Conservation (phyloP, 352 stramenopile species). For the Aphanomyces invadans region DNA sequence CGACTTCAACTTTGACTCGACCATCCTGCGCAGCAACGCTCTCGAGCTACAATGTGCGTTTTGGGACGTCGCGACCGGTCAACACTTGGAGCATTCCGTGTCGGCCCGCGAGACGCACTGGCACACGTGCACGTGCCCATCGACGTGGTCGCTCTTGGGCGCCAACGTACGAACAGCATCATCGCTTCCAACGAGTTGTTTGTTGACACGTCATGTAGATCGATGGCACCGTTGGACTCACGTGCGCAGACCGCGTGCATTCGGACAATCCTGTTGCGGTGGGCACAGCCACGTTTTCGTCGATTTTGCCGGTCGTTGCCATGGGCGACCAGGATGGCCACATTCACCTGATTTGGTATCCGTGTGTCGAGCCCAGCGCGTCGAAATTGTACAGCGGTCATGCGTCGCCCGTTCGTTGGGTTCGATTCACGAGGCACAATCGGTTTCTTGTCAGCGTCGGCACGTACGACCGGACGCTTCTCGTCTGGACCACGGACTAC, state of each 20-base stretch:
- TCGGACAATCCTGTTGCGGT: not conserved
- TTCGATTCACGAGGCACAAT: slow-evolving; percentile 14
- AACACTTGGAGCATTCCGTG: slow-evolving; percentile 18
- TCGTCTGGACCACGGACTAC: slow-evolving; percentile 20
- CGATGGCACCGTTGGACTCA: not conserved
- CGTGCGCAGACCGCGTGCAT: slow-evolving; percentile 20
- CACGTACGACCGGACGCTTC: slow-evolving; percentile 17
- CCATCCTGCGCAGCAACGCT: slow-evolving; percentile 21
- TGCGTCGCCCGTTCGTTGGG: slow-evolving; percentile 9
- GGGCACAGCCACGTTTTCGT: not conserved
- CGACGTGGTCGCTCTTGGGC: slow-evolving; percentile 15
- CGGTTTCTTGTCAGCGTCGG: slow-evolving; percentile 17
- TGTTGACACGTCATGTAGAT: not conserved
- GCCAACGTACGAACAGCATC: not conserved
- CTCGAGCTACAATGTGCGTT: slow-evolving; percentile 20
- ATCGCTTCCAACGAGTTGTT: too few species aligned
- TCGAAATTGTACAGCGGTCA: slow-evolving; percentile 18
- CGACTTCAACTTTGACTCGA: slow-evolving; percentile 23
- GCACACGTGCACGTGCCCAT: slow-evolving; percentile 19
- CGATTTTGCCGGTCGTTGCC: slow-evolving; percentile 11
- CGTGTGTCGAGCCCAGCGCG: slow-evolving; percentile 19
- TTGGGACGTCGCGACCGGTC: slow-evolving; percentile 17
- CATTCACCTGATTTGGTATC: slow-evolving; percentile 20
- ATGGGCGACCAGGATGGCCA: slow-evolving; percentile 14
- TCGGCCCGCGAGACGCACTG: slow-evolving; percentile 18